Conservation (phyloP, 2,329 filamentous ascomycete species). For the Balansia obtecta region DNA sequence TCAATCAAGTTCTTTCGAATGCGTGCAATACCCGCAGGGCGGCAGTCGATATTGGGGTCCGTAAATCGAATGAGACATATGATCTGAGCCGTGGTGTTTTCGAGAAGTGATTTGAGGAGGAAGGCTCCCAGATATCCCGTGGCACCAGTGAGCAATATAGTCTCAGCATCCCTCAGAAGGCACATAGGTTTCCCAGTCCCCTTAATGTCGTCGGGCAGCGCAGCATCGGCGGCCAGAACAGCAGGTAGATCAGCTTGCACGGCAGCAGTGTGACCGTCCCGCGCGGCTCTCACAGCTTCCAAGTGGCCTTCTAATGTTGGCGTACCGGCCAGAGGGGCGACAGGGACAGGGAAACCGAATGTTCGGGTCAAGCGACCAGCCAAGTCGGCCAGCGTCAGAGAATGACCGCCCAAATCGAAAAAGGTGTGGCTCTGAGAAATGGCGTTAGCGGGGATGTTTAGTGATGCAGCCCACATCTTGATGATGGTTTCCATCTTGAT, state of each 20-base stretch:
- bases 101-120: slow-evolving; percentile 54
- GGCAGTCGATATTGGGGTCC: slow-evolving; percentile 51
- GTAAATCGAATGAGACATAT: slow-evolving; percentile 63
- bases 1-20: slow-evolving; percentile 68
- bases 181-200: slow-evolving; percentile 39
- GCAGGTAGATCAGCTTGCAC: slow-evolving; percentile 65
- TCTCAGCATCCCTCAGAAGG: slow-evolving; percentile 51
- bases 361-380: slow-evolving; percentile 55
- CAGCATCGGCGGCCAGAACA: slow-evolving; percentile 53
- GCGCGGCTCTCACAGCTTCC: slow-evolving; percentile 54
- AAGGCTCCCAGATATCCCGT: slow-evolving; percentile 70
- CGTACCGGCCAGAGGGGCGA: slow-evolving; percentile 57
- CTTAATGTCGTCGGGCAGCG: slow-evolving; percentile 57
- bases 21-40: slow-evolving; percentile 55
- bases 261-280: slow-evolving; percentile 61
- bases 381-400: slow-evolving; percentile 63
- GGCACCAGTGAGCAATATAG: slow-evolving; percentile 59
- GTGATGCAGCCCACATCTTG: slow-evolving; percentile 57
- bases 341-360: slow-evolving; percentile 62
- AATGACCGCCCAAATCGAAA: slow-evolving; percentile 72
- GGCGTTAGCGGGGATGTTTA: slow-evolving; percentile 49
- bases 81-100: slow-evolving; percentile 55
- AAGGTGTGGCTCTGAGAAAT: slow-evolving; percentile 65
- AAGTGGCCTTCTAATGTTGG: slow-evolving; percentile 63
- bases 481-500: slow-evolving; percentile 56